phyloP scores from a whole-genome alignment of 129 eudicot genomes.

The Chrysanthemum makinoi region DNA sequence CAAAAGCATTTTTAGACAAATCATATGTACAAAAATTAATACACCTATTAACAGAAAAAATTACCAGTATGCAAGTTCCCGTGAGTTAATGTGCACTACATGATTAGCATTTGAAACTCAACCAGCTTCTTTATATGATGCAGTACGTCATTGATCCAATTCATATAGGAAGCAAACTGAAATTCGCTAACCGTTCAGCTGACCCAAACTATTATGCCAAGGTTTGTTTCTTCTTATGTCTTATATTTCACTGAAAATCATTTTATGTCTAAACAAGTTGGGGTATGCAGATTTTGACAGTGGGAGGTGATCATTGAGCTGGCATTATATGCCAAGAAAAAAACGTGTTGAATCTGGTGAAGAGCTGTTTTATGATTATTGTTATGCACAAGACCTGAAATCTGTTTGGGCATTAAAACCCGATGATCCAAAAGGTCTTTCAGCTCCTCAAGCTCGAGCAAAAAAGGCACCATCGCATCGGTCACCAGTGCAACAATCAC shows the following conservation, averaged over 20 bases:
- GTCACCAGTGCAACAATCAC: too few relatives aligned
- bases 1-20: too few relatives aligned
- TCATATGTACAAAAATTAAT: too few relatives aligned
- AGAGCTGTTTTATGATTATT: constrained; percentile 80
- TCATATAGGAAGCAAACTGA: too few relatives aligned
- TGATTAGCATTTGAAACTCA: neutral
- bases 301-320: constrained; percentile 82
- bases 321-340: constrained; percentile 63
- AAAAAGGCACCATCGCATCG: too few relatives aligned
- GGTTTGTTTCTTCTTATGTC: constrained; percentile 34
- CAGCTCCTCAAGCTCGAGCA: too few relatives aligned
- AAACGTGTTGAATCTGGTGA: constrained; percentile 59
- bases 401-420: too few relatives aligned
- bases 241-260: neutral
- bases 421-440: too few relatives aligned
- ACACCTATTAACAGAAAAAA: too few relatives aligned
- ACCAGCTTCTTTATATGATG: constrained; percentile 10
- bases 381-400: too few relatives aligned
- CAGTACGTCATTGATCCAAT: constrained; percentile 44
- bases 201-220: constrained; percentile 33
- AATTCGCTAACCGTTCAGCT: too few relatives aligned
- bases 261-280: constrained; percentile 17
- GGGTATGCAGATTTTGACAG: constrained; percentile 59
- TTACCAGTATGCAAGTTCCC: too few relatives aligned
- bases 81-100: neutral